These are phyloP conservation scores for Pythium guiyangense DNA, from an alignment of 352 stramenopile genomes.

Conservation along the genomic window DNA sequence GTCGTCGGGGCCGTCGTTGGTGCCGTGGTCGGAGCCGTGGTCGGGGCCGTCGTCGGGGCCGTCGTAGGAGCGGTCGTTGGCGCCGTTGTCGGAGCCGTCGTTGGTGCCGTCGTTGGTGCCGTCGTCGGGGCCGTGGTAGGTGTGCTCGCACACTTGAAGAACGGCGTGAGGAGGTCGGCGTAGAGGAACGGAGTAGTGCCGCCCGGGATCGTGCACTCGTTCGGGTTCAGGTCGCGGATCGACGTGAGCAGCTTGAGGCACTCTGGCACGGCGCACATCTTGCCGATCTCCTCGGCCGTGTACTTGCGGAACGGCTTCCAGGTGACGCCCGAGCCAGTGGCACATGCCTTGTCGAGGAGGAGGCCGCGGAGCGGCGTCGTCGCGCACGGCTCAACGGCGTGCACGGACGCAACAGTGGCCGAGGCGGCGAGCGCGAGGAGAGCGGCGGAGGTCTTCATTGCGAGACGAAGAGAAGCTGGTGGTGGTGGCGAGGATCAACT, in stretches of 20 bases:
- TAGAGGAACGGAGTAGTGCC: background rate
- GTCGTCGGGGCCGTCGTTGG: background rate
- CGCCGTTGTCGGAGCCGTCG: background rate
- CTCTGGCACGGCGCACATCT: background rate
- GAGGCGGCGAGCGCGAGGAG: conserved; percentile 5
- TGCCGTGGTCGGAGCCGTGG: background rate
- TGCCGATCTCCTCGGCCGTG: background rate
- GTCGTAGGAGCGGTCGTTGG: background rate
- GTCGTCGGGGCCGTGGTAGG: background rate
- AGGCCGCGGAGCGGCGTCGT: background rate
- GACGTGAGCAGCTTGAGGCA: background rate
- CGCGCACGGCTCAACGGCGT: background rate
- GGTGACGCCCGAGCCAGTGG: background rate
- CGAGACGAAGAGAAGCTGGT: background rate
- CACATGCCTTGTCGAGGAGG: conserved; percentile 1
- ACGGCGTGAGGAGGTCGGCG: conserved; percentile 3
- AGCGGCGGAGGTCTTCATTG: conserved; percentile 5
- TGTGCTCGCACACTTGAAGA: background rate
- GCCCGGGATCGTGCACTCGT: conserved; percentile 3
- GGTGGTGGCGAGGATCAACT: background rate
- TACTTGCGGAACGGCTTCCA: conserved; percentile 4
- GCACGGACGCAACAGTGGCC: background rate
- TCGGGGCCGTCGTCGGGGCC: background rate
- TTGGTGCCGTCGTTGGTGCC: background rate
- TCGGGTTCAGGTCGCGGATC: background rate